Evolutionary conservation across 75 land plant species (phyloP).

Genomic region (Cryptomeria japonica): DNA sequence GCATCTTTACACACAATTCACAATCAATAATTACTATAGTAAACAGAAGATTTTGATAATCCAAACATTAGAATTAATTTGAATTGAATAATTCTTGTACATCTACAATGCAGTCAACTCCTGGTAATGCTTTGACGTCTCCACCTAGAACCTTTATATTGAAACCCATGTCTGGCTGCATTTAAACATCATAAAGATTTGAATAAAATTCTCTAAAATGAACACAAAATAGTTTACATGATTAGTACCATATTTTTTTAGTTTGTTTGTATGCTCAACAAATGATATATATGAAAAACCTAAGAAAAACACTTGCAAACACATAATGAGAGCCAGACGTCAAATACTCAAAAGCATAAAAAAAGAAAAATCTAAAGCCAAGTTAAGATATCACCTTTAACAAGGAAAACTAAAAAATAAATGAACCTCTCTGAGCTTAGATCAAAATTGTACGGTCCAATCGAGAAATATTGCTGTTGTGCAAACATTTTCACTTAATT

Average conservation of each 20-base stretch:
- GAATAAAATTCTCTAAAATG: background rate
- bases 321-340: too few relatives aligned
- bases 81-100: conserved; percentile 12
- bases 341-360: too few relatives aligned
- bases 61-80: background rate
- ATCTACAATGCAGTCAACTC: conserved; percentile 44
- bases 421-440: too few relatives aligned
- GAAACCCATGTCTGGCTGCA: conserved; percentile 42
- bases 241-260: background rate
- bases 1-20: background rate
- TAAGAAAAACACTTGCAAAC: background rate
- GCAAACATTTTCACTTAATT: too few relatives aligned
- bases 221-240: background rate
- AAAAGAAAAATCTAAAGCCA: too few relatives aligned
- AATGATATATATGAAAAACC: background rate
- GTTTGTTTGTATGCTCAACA: background rate
- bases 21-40: background rate
- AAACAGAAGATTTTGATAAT: background rate
- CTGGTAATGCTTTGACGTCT: conserved; percentile 36
- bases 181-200: conserved; percentile 5
- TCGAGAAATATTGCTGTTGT: too few relatives aligned
- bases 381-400: too few relatives aligned
- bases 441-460: too few relatives aligned
- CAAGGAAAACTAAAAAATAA: too few relatives aligned
- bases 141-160: conserved; percentile 38